Evolutionary conservation across 2,329 filamentous ascomycete species (phyloP), one percentile per base, ranked within the genome.

Genomic region (Grosmannia serpens): DNA sequence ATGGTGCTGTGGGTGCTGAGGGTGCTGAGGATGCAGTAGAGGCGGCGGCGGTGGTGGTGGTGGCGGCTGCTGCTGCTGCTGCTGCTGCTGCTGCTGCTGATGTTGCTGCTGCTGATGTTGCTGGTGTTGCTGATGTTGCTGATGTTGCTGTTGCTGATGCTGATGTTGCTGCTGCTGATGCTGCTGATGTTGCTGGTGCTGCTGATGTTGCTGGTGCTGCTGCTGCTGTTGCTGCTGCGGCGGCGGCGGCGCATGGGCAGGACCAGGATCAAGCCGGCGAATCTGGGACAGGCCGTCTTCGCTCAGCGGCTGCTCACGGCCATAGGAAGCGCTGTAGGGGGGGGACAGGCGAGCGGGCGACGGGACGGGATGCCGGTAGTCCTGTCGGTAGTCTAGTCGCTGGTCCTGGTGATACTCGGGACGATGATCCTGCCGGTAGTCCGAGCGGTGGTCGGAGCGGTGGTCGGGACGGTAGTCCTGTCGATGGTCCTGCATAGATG

Each of bases 401-500:
- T 22, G 41, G 31, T 58, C 50, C 35, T 24, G 31, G 35, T 54
- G 33, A n/a, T 53, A 53, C 2, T 53, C 56, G 17, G 51, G 56
- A 10, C 35, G 53, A 46, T 57, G 47, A 11, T 58, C 55, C 13
- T 56, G 60, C 9, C 56, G 60, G 3, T 58, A 52, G 15, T 54
- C 52, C 4, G 54, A 56, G 6, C 46, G 55, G 17, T 55, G 58
- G 35, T 56, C 53, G 33, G 54, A 56, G 6, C 46, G 55, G 17
- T 55, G 58, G 35, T 56, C 53, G 33, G 31, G 7, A 9, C 44
- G 54, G 27, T 56, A 56, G 54, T 49, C 44, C 24, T 31, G 50
- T 27, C 74, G 73, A 64, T 77, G 77, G 66, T 83, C 79, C 69
- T 80, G 80, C 70, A 80, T 77, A 63, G 77, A 75, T 67, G 77